phyloP scores from a whole-genome alignment of 768 basidiomycete genomes.

The Xerocomellus dryophilus region DNA sequence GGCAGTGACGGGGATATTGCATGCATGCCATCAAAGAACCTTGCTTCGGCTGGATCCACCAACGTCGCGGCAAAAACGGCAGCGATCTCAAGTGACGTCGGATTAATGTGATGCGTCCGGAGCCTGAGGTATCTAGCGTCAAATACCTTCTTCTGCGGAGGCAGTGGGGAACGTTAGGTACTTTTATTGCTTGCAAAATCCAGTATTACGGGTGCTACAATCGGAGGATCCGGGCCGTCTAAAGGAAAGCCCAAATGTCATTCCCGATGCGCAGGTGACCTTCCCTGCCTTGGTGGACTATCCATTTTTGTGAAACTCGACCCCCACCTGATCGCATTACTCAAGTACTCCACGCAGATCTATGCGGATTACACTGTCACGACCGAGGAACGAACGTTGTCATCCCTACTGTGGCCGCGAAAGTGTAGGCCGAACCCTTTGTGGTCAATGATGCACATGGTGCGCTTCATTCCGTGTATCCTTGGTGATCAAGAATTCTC shows the following conservation, averaged over 20 bases:
- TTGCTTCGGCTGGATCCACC: slow-evolving; percentile 1
- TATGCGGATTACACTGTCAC: background rate
- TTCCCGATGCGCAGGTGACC: background rate
- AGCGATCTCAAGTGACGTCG: background rate
- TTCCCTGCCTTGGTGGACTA: background rate
- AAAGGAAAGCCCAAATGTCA: background rate
- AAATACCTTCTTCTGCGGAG: background rate
- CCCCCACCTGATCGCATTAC: background rate
- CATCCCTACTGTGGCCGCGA: background rate
- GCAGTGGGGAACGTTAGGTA: background rate
- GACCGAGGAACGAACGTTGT: background rate
- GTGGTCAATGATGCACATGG: background rate
- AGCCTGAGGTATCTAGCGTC: background rate
- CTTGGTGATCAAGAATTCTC: background rate
- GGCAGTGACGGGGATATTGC: background rate
- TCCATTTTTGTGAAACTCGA: background rate
- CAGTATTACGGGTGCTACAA: background rate
- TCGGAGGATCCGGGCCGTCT: background rate
- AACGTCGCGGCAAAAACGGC: slow-evolving; percentile 1
- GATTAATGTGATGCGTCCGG: background rate
- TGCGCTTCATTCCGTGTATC: background rate
- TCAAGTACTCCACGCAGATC: background rate
- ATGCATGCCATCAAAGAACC: background rate
- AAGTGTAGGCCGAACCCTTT: background rate
- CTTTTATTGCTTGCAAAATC: background rate